Conservation (phyloP, 148 eudicot genomes). For the Bassia scoparia region DNA sequence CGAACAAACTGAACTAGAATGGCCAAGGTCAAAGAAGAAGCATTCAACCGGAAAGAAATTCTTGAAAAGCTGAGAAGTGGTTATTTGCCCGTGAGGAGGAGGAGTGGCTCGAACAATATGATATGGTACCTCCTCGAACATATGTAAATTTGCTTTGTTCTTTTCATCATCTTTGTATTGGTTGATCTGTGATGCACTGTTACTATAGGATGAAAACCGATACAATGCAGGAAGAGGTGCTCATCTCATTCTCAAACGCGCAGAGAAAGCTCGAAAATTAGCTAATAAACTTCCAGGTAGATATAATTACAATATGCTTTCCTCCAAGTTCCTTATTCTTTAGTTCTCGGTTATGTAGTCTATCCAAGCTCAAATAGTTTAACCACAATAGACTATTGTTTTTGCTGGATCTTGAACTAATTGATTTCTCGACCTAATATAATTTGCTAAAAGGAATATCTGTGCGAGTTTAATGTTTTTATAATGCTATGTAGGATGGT, state of each 20-base stretch:
- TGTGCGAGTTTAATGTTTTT: slow-evolving; percentile 3
- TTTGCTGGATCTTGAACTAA: background rate
- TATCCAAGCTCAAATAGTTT: too few species aligned
- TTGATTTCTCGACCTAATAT: background rate
- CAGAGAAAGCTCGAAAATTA: slow-evolving; percentile 92
- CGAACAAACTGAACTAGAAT: slow-evolving; percentile 78
- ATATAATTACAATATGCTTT: background rate
- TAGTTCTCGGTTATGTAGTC: too few species aligned
- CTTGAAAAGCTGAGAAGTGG: slow-evolving; percentile 94
- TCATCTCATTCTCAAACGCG: slow-evolving; percentile 89
- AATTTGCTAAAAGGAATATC: background rate
- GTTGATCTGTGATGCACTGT: slow-evolving; percentile 20
- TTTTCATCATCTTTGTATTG: background rate
- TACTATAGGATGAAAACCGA: slow-evolving; percentile 82
- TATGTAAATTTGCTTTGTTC: background rate
- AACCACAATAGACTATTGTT: too few species aligned
- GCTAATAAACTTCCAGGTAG: slow-evolving; percentile 90
- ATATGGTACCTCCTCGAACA: slow-evolving; percentile 46
- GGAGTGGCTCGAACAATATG: slow-evolving; percentile 92
- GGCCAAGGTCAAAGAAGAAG: slow-evolving; percentile 77
- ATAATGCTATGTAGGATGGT: slow-evolving; percentile 61
- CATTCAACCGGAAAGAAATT: slow-evolving; percentile 84
- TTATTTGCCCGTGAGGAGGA: slow-evolving; percentile 91
- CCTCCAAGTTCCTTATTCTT: too few species aligned
- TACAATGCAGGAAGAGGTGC: slow-evolving; percentile 94